Base-by-base conservation (phyloP, 1,139 yeast genomes). In the Geotrichum macrosporum region DNA sequence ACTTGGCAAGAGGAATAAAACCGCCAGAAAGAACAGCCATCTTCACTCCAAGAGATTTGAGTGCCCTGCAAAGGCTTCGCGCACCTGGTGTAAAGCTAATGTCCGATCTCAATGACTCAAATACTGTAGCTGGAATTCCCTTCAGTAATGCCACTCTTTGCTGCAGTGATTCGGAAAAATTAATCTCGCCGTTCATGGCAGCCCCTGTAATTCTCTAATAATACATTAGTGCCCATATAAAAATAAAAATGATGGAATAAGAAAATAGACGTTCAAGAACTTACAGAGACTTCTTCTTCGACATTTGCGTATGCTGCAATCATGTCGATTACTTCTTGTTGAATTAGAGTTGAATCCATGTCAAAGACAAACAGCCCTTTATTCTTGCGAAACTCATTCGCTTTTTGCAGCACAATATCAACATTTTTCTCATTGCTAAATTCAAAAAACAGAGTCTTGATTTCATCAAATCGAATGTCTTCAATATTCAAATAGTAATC, bases 121-220 rank as follows among this genome's bases (percentile, higher is more conserved):
- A 92, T 39, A 92, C 77, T 2, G 78, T 73, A 18, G 86, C 73
- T 48, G 84, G 79, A 32, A 92, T 83, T 2, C 98, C 98, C 60
- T 79, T 80, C 53, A 94, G 73, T 22, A 94, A 71, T 15, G 71
- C 68, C 9, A 88, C 97, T 50, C 98, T 76, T 61, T 78, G 80
- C 4, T 72, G 72, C 46, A 94, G 71, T 1, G 96, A 86, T 58
- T 84, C 85, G 54, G 78, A 81, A 70, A 94, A 94, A 63, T 94
- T 97, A 20, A 94, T 71, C 61, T 92, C 96, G 22, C 97, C 97
- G 59, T 89, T 88, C 99, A 94, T 94, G 31, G 98, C 98, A 35
- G 89, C 74, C 38, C 84, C 88, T 3, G 99, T 94, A 60, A 94
- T 89, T 46, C 75, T 41, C 43, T 39, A 19, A 10, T 12, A 24